Percentiles rank a stretch among this genome's conserved stretches.
Conservation (phyloP, 225 moss, liverwort and hornwort species). For the Polytrichum commune region DNA sequence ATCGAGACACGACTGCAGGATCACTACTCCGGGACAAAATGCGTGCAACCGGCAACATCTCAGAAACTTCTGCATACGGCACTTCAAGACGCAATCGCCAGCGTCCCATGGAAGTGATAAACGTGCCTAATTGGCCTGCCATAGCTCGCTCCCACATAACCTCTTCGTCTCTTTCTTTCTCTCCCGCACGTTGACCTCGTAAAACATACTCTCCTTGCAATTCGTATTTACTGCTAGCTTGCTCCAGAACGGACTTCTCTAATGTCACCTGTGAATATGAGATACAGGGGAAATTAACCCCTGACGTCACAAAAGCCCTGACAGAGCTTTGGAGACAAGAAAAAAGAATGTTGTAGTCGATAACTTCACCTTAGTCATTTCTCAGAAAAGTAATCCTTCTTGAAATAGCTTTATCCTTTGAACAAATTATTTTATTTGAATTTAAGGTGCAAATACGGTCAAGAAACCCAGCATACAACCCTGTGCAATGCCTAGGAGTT, state of each 20-base stretch:
- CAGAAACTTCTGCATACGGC: conserved; percentile 90
- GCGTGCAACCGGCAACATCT: conserved; percentile 96
- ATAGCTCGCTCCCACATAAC: conserved; percentile 87
- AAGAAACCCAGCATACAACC: too few species aligned
- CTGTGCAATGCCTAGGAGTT: too few species aligned
- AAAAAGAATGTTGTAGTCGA: too few species aligned
- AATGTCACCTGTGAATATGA: conserved; percentile 71
- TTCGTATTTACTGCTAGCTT: conserved; percentile 86
- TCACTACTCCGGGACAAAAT: conserved; percentile 95
- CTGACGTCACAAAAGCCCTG: too few species aligned
- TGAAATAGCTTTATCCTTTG: too few species aligned
- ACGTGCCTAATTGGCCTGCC: conserved; percentile 86
- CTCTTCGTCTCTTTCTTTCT: conserved; percentile 83
- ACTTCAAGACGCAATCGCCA: conserved; percentile 97
- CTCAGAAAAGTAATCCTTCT: too few species aligned
- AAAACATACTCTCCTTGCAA: conserved; percentile 97
- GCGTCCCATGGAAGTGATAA: conserved; percentile 97
- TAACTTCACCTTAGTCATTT: too few species aligned
- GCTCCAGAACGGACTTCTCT: conserved; percentile 87
- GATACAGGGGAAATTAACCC: neutral
- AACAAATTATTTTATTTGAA: too few species aligned
- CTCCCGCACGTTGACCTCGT: conserved; percentile 92
- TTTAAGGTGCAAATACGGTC: too few species aligned
- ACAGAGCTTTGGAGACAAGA: too few species aligned
- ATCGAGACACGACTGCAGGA: conserved; percentile 91